These are phyloP conservation scores for Vanrija humicola DNA, from an alignment of 1,284 basidiomycete species.

Conservation along the genomic window DNA sequence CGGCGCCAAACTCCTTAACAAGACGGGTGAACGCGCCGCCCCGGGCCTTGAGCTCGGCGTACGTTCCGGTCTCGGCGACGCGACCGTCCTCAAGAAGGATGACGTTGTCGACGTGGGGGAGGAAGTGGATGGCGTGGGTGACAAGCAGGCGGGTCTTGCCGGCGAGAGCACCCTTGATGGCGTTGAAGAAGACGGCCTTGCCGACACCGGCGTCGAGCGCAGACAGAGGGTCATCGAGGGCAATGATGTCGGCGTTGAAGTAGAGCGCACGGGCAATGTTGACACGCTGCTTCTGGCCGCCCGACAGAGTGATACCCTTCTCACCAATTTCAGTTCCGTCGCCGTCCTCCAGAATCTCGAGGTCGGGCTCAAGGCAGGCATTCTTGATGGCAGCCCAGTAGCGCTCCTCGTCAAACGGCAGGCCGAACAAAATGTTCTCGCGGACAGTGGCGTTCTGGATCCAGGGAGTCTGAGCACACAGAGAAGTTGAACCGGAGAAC, in stretches of 20 bases:
- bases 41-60: slow-evolving; percentile 58
- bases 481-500: slow-evolving; percentile 66
- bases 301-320: slow-evolving; percentile 55
- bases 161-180: slow-evolving; percentile 60
- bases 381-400: slow-evolving; percentile 73
- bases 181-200: slow-evolving; percentile 75
- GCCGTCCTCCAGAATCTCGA: slow-evolving; percentile 74
- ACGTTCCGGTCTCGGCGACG: slow-evolving; percentile 72
- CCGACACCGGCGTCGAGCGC: slow-evolving; percentile 84
- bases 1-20: slow-evolving; percentile 62
- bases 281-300: slow-evolving; percentile 52
- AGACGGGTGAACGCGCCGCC: slow-evolving; percentile 69
- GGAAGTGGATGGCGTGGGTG: slow-evolving; percentile 53
- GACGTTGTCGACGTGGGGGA: slow-evolving; percentile 50
- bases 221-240: slow-evolving; percentile 76
- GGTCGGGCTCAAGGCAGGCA: slow-evolving; percentile 70
- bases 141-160: slow-evolving; percentile 74
- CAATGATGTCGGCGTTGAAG: slow-evolving; percentile 75
- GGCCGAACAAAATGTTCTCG: slow-evolving; percentile 79
- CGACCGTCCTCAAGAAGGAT: slow-evolving; percentile 59
- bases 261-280: slow-evolving; percentile 76
- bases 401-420: slow-evolving; percentile 68
- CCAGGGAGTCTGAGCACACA: slow-evolving; percentile 75
- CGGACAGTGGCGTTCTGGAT: slow-evolving; percentile 69
- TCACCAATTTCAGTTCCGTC: slow-evolving; percentile 90